Base-by-base conservation (phyloP, 2,329 filamentous ascomycete genomes). In the Fusarium avenaceum region DNA sequence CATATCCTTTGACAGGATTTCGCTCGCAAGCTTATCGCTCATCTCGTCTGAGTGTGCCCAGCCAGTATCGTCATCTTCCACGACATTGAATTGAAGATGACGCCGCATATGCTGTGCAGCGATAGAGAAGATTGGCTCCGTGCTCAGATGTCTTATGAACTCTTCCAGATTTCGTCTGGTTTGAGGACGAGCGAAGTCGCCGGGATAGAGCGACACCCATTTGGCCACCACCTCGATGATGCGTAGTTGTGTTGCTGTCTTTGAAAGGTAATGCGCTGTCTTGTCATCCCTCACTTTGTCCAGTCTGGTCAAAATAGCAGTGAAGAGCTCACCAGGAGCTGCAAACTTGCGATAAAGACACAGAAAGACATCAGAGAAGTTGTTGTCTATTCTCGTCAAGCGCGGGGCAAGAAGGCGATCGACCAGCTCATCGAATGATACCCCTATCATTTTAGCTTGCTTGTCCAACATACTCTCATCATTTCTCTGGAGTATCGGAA, bases 301-400 rank as follows among this genome's bases (percentile, higher is more conserved):
- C 63, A 97, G 88, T 39, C 92, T 89, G 59, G 90, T 85, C 40
- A 97, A 84, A 44, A 98, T 91, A 9, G 92, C 89, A 40, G 89
- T 86, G 52, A 98, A 88, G 6, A 99, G 85, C 68, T 91, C 87
- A 11, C 87, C 86, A 0, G 96, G 96, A 3, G 94, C 88, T 6
- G 93, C 92, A 76, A 99, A 98, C 77, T 96, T 96, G 65, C 96
- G 91, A 79, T 98, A 98, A 15, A 98, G 83, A 68, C 95, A 97
- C 30, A 98, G 84, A 74, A 98, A 98, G 19, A 97, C 90, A 44
- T 94, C 89, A 2, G 88, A 87, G 75, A 97, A 99, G 78, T 97
- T 97, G 59, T 87, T 86, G 76, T 98, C 96, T n/a, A 90, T 86
- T 75, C 93, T 94, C 28, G 92, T 94, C 81, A 95, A 90, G 35